A percentile compares a stretch with the other conserved stretches of the same genome.
phyloP scores from a whole-genome alignment of 129 eudicot genomes.

The Pseudognaphalium luteoalbum region DNA sequence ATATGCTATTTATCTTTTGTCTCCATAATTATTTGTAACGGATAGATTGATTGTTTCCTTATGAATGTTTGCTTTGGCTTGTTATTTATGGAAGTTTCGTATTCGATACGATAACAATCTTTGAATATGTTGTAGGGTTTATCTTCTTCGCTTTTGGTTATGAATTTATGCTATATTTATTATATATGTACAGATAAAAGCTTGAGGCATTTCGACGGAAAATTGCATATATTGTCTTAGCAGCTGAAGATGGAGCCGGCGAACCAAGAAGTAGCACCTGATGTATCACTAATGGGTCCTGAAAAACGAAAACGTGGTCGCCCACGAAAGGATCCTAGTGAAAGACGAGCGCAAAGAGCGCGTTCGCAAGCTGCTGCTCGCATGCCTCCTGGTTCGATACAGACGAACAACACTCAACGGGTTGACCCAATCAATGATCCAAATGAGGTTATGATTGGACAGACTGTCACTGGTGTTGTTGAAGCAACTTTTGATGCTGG shows the following conservation, averaged over 20 bases:
- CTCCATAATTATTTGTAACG: not conserved
- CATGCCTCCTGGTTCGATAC: constrained; percentile 49
- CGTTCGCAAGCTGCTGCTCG: constrained; percentile 41
- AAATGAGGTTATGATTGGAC: constrained; percentile 63
- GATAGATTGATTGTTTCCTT: constrained; percentile 8
- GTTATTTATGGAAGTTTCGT: constrained; percentile 12
- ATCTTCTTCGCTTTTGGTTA: not conserved
- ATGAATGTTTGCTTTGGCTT: not conserved
- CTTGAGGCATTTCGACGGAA: constrained; percentile 13
- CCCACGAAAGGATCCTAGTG: constrained; percentile 75
- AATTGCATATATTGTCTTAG: constrained; percentile 3
- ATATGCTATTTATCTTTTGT: not conserved
- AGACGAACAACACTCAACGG: constrained; percentile 36
- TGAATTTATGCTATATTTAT: not conserved
- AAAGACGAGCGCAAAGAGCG: constrained; percentile 34
- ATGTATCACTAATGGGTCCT: constrained; percentile 37
- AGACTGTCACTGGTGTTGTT: constrained; percentile 68
- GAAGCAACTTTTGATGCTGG: constrained; percentile 90
- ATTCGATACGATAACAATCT: not conserved
- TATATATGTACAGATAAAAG: constrained; percentile 21
- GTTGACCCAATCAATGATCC: constrained; percentile 37
- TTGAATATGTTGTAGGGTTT: not conserved
- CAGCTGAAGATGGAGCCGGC: constrained; percentile 50
- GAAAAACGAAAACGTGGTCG: constrained; percentile 81
- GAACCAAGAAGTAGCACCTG: constrained; percentile 42